Base-by-base conservation (phyloP, 345 rosid genomes). In the Alliaria petiolata region DNA sequence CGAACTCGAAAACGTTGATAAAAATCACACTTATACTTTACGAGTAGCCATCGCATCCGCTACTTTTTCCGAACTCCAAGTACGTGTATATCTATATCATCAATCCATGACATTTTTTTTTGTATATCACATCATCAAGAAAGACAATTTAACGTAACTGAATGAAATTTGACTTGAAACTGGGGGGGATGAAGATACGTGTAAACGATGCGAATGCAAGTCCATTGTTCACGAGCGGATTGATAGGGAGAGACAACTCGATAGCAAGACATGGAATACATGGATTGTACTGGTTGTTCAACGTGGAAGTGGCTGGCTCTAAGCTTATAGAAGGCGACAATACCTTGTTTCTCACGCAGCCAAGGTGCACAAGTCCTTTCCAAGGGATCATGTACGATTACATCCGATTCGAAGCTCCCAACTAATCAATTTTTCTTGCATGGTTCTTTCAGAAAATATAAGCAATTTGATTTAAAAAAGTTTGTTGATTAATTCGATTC, bases 251-350 rank as follows among this genome's bases (percentile, higher is more conserved):
- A 75, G 98, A 90, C 67, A 93, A 90, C 75, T 68, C 98, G n/a
- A 83, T 90, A 34, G 92, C 92, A 31, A 88, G 98, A 75, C 96
- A 90, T 51, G 97, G 96, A 54, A 86, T 87, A 78, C 98, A 93
- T 53, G 98, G 98, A n/a, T 80, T 89, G 33, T 87, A 90, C 69
- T 80, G 92, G 90, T 69, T 93, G 68, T 89, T 79, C 72, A 81
- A 62, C 20, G 84, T 89, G 25, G 90, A 86, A 7, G 73, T 93
- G 30, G 70, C 76, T 8, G 89, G 87, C 1, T 34, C 62, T 43
- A 52, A 33, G 62, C 84, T 89, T 26, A 76, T 82, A 63, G 68
- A 79, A 70, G 98, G 92, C 4, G 86, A 81, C 33, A 90, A 90
- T 57, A 79, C 80, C 13, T 68, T 93, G 40, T 86, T 83, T 62